Conservation (phyloP, 495 filamentous ascomycete genomes). For the Pseudotulostoma volvatum region DNA sequence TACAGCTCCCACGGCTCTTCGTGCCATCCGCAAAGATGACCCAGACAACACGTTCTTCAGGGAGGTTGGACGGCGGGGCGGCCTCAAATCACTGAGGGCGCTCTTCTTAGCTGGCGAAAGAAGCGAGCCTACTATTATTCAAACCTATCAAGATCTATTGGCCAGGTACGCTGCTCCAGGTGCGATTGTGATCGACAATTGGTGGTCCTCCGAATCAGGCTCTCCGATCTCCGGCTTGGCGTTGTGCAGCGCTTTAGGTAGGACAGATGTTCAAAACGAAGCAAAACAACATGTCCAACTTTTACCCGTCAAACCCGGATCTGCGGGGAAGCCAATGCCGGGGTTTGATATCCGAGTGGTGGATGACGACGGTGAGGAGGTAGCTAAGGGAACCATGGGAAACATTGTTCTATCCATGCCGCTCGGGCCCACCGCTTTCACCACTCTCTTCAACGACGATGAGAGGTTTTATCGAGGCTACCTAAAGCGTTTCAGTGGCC, state of each 20-base stretch:
- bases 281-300: conserved; percentile 13
- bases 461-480: conserved; percentile 72
- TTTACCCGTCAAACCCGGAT: conserved; percentile 57
- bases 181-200: conserved; percentile 73
- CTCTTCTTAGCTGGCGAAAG: conserved; percentile 82
- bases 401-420: conserved; percentile 79
- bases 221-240: conserved; percentile 76
- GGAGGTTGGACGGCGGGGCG: conserved; percentile 42
- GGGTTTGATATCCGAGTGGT: conserved; percentile 79
- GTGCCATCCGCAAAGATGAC: conserved; percentile 77
- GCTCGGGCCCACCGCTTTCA: conserved; percentile 71
- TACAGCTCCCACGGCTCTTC: conserved; percentile 74
- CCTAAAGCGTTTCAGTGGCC: conserved; percentile 58
- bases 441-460: conserved; percentile 68
- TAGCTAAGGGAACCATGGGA: conserved; percentile 57
- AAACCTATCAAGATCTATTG: conserved; percentile 59
- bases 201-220: conserved; percentile 91
- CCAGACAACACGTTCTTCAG: conserved; percentile 50
- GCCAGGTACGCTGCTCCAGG: conserved; percentile 41
- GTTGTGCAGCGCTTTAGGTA: conserved; percentile 26
- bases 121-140: conserved; percentile 74
- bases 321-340: conserved; percentile 77
- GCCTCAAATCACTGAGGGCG: conserved; percentile 48
- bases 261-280: conserved; percentile 4
- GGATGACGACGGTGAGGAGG: conserved; percentile 56